These are phyloP conservation scores for Irpex lacteus DNA, from an alignment of 1,284 basidiomycete species.

Conservation along the genomic window DNA sequence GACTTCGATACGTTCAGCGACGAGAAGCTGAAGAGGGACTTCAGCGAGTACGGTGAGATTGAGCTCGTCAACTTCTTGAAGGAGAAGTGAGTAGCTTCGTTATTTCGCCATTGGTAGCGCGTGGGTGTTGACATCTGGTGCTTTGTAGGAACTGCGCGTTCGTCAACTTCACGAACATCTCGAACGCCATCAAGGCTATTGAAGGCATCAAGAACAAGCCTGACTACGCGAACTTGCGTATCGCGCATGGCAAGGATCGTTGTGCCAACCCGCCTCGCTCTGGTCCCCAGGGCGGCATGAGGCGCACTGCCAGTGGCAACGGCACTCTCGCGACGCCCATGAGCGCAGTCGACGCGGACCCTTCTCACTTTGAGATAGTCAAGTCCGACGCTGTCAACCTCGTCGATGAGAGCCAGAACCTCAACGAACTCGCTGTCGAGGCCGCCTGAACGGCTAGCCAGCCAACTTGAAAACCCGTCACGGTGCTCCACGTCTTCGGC, in stretches of 20 bases:
- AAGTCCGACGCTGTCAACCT: constrained; percentile 17
- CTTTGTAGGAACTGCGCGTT: constrained; percentile 81
- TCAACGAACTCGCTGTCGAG: constrained; percentile 23
- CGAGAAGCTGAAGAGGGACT: constrained; percentile 84
- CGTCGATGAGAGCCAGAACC: constrained; percentile 16
- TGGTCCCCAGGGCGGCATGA: constrained; percentile 63
- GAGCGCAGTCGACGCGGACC: constrained; percentile 26
- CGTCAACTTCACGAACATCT: constrained; percentile 91
- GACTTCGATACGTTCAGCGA: constrained; percentile 88
- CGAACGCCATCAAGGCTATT: constrained; percentile 94
- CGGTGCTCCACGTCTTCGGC: background rate
- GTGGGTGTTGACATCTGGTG: background rate
- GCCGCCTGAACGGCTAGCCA: background rate
- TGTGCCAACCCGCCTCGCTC: constrained; percentile 89
- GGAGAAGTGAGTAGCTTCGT: constrained; percentile 68
- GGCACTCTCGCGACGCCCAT: constrained; percentile 28
- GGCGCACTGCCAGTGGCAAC: constrained; percentile 41
- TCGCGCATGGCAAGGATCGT: constrained; percentile 92
- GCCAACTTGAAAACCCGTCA: background rate
- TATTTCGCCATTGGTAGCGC: background rate
- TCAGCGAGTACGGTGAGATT: constrained; percentile 91
- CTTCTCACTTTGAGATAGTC: constrained; percentile 17
- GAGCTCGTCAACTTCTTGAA: constrained; percentile 94
- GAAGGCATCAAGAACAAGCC: constrained; percentile 86
- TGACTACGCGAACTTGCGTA: constrained; percentile 79